These are phyloP conservation scores for Tuber melanosporum DNA, from an alignment of 495 filamentous ascomycete genomes.

Conservation along the genomic window DNA sequence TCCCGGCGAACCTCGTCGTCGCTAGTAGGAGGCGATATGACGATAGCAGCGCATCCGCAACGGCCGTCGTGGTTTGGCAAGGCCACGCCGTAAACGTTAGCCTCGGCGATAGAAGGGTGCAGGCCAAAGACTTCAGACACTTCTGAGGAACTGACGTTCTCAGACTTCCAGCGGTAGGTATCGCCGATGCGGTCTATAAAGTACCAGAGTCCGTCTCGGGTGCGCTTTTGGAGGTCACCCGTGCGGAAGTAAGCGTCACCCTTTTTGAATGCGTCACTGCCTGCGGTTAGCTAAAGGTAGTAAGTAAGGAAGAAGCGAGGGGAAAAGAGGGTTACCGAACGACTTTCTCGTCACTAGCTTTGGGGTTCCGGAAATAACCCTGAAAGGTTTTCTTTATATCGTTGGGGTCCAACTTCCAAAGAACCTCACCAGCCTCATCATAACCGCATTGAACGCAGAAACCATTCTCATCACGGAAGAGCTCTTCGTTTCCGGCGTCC, in stretches of 20 bases:
- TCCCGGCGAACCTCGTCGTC: conserved; percentile 41
- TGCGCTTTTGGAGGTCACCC: conserved; percentile 71
- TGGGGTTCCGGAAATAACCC: conserved; percentile 75
- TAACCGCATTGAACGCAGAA: conserved; percentile 57
- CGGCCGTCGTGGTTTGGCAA: conserved; percentile 80
- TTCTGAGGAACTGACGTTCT: conserved; percentile 85
- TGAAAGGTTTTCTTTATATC: conserved; percentile 66
- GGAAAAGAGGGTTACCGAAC: conserved; percentile 45
- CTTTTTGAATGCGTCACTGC: conserved; percentile 60
- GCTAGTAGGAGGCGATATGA: conserved; percentile 42
- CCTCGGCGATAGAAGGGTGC: conserved; percentile 63
- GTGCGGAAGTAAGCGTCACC: conserved; percentile 84
- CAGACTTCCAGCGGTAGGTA: conserved; percentile 91
- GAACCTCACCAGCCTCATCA: conserved; percentile 71
- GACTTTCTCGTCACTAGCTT: conserved; percentile 72
- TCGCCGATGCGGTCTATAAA: conserved; percentile 91
- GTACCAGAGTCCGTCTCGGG: conserved; percentile 66
- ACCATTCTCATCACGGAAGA: conserved; percentile 61
- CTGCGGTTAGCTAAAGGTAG: background rate
- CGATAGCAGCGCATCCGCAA: conserved; percentile 72
- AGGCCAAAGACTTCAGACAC: conserved; percentile 66
- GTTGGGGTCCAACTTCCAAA: conserved; percentile 62
- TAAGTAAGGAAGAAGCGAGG: background rate
- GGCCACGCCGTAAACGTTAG: conserved; percentile 81
- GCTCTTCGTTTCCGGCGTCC: conserved; percentile 64